Percentiles rank a stretch among this genome's conserved stretches.
Evolutionary conservation across 2,329 filamentous ascomycete species (phyloP).

Genomic region (Alternaria gansuensis): DNA sequence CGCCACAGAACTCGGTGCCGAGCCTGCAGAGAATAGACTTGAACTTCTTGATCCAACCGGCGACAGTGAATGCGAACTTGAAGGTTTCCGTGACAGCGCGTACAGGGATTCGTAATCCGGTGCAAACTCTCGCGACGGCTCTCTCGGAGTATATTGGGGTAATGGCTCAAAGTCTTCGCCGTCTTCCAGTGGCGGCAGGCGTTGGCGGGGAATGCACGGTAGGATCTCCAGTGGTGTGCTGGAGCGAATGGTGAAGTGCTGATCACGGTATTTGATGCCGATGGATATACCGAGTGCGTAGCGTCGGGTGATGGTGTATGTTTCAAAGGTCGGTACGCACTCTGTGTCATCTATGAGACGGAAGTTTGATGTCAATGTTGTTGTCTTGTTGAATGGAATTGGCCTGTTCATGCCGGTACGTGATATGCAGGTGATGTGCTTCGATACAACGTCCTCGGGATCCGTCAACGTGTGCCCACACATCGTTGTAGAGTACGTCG

Average conservation of each 20-base stretch:
- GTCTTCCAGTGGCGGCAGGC: conserved; percentile 26
- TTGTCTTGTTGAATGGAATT: conserved; percentile 33
- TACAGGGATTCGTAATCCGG: conserved; percentile 46
- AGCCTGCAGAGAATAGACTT: conserved; percentile 25
- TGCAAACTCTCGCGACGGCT: conserved; percentile 42
- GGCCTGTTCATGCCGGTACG: conserved; percentile 36
- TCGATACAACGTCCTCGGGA: conserved; percentile 42
- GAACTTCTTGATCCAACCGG: conserved; percentile 26
- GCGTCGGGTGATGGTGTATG: conserved; percentile 45
- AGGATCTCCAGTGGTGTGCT: conserved; percentile 44
- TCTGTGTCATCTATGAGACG: conserved; percentile 46
- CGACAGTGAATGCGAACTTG: conserved; percentile 23
- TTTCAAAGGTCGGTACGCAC: conserved; percentile 49
- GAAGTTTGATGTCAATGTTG: conserved; percentile 42
- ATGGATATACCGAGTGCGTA: conserved; percentile 43
- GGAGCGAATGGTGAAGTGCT: conserved; percentile 40
- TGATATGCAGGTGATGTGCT: conserved; percentile 46
- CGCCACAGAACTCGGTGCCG: conserved; percentile 16
- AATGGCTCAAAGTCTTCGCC: conserved; percentile 42
- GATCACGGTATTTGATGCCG: conserved; percentile 39
- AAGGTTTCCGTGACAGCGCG: conserved; percentile 30
- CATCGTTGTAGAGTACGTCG: conserved; percentile 45
- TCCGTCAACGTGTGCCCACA: conserved; percentile 38
- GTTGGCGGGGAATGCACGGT: conserved; percentile 33
- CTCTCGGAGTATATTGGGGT: conserved; percentile 42